These are phyloP conservation scores for Volvox reticuliferus DNA, from an alignment of 139 green algal species.

Conservation along the genomic window DNA sequence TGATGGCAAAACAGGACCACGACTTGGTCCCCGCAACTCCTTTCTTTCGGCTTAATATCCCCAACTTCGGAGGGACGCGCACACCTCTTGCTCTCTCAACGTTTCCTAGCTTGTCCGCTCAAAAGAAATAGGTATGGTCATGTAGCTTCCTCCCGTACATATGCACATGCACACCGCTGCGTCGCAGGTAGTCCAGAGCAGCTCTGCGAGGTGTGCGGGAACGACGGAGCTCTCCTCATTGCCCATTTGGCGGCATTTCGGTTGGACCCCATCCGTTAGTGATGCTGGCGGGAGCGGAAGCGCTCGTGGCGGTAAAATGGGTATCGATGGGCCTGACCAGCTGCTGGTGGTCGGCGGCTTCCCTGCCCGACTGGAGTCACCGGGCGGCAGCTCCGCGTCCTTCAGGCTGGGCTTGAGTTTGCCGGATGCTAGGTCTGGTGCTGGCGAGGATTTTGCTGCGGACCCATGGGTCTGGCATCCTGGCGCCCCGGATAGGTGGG, in stretches of 20 bases:
- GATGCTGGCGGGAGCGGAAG: no score
- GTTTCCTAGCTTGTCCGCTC: no score
- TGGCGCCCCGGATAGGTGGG: background rate
- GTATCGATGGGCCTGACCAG: background rate
- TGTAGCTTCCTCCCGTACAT: no score
- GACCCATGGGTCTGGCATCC: background rate
- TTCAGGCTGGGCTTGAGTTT: slow-evolving; percentile 8
- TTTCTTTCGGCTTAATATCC: no score
- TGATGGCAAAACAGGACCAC: no score
- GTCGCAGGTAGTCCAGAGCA: background rate
- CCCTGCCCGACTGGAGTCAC: background rate
- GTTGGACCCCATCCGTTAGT: background rate
- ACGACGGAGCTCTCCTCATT: background rate
- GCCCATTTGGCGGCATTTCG: slow-evolving; percentile 10
- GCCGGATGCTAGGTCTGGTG: no score
- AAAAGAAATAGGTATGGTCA: no score
- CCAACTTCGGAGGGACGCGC: no score
- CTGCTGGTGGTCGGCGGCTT: background rate
- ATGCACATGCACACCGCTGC: no score
- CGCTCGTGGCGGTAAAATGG: background rate
- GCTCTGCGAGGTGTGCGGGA: background rate
- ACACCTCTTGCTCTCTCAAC: no score
- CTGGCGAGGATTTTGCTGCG: background rate
- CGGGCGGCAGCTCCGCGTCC: background rate
- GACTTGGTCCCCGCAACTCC: no score